Percentiles rank a stretch among this genome's conserved stretches.
These are phyloP conservation scores for Holtermannia corniformis DNA, from an alignment of 768 basidiomycete genomes.

Conservation along the genomic window DNA sequence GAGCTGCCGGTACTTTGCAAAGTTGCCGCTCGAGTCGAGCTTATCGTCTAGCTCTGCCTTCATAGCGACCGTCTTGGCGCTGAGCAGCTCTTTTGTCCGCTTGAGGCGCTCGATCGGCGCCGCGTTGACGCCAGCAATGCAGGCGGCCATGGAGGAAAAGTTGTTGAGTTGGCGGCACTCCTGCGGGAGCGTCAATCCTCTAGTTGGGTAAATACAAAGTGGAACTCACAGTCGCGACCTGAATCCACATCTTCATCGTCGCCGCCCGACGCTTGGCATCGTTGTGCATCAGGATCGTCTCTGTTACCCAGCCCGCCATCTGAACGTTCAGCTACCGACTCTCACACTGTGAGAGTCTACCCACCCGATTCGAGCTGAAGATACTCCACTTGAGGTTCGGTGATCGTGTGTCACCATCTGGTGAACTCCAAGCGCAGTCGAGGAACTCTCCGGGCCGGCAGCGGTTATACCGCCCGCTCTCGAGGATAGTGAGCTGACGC, in stretches of 20 bases:
- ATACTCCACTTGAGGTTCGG: constrained; percentile 80
- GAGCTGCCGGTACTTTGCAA: constrained; percentile 76
- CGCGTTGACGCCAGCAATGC: constrained; percentile 86
- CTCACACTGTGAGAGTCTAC: too few species aligned
- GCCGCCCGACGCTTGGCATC: constrained; percentile 73
- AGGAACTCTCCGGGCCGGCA: constrained; percentile 87
- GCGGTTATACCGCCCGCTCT: constrained; percentile 72
- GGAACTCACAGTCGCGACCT: constrained; percentile 50
- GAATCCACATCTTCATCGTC: constrained; percentile 79
- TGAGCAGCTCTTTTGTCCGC: constrained; percentile 86
- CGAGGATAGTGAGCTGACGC: constrained; percentile 84
- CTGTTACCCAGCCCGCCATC: constrained; percentile 52
- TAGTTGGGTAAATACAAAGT: neutral
- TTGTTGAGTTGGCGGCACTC: constrained; percentile 82
- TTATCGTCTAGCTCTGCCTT: constrained; percentile 76
- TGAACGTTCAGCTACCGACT: too few species aligned
- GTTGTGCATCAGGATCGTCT: constrained; percentile 76
- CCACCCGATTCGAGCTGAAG: constrained; percentile 72
- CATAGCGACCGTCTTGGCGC: constrained; percentile 59
- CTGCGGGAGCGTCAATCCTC: constrained; percentile 43
- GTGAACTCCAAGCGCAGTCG: constrained; percentile 58
- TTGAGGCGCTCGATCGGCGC: constrained; percentile 87
- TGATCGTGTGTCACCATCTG: constrained; percentile 45
- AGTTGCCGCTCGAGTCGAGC: constrained; percentile 88
- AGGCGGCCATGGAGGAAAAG: constrained; percentile 93